Percentiles rank a stretch among this genome's conserved stretches.
These are phyloP conservation scores for Puccinia triticina DNA, from an alignment of 1,284 basidiomycete species.

Conservation along the genomic window DNA sequence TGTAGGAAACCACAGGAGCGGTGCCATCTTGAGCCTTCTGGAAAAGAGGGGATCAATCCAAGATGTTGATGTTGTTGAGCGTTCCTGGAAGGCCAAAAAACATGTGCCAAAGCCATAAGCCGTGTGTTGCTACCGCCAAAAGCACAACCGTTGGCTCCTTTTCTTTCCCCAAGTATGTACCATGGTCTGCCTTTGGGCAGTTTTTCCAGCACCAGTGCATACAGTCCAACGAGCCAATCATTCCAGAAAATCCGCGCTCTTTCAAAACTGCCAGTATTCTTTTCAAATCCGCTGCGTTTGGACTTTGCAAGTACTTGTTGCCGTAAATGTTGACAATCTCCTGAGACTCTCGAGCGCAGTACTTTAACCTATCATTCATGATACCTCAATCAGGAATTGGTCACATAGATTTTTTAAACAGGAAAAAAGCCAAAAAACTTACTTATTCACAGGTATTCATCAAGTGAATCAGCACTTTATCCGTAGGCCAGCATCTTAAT, in stretches of 20 bases:
- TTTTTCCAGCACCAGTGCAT: slow-evolving; percentile 36
- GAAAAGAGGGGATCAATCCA: too few relatives aligned
- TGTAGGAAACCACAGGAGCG: background rate
- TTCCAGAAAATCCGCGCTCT: slow-evolving; percentile 17
- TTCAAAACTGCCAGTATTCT: background rate
- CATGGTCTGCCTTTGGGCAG: slow-evolving; percentile 1
- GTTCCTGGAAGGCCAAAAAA: too few relatives aligned
- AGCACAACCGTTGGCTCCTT: slow-evolving; percentile 1
- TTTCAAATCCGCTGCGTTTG: too few relatives aligned
- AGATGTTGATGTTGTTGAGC: too few relatives aligned
- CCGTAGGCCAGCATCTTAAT: slow-evolving; percentile 11
- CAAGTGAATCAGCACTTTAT: background rate
- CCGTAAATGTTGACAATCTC: background rate
- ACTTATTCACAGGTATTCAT: slow-evolving; percentile 15
- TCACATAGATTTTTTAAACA: too few relatives aligned
- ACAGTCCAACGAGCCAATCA: slow-evolving; percentile 33
- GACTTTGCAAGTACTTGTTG: background rate
- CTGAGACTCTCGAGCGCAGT: background rate
- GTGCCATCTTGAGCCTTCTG: too few relatives aligned
- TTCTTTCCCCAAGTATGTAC: slow-evolving; percentile 18
- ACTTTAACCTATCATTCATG: background rate
- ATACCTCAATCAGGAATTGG: background rate
- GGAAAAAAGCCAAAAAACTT: too few relatives aligned
- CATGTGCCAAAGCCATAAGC: slow-evolving; percentile 10
- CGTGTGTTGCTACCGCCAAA: background rate